Evolutionary conservation across 2,329 filamentous ascomycete genomes (phyloP).

Genomic region (Colletotrichum nymphaeae): DNA sequence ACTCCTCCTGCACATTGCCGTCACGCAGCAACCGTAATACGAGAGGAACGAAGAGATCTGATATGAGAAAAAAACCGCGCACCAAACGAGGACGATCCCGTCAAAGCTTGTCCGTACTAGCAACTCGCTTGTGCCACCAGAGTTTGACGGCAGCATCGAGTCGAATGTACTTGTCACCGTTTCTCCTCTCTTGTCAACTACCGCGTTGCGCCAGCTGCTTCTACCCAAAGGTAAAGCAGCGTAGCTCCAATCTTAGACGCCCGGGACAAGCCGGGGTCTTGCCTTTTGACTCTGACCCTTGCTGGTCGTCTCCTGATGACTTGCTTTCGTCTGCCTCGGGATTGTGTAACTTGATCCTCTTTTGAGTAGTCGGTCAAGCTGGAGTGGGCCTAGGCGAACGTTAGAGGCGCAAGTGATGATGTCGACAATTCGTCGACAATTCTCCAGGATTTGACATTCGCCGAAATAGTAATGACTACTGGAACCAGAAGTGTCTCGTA

Average conservation of each 20-base stretch:
- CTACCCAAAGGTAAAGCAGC: background rate
- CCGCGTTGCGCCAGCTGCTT: background rate
- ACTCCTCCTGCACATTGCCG: background rate
- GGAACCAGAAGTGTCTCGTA: background rate
- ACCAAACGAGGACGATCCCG: background rate
- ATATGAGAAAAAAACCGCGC: background rate
- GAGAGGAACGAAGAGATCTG: background rate
- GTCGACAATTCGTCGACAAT: slow-evolving; percentile 23
- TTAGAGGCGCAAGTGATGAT: slow-evolving; percentile 34
- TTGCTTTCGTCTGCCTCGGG: slow-evolving; percentile 23
- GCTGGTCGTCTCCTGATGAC: background rate
- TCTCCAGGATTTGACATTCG: background rate
- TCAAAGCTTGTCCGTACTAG: background rate
- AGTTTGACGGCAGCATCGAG: background rate
- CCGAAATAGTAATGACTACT: background rate
- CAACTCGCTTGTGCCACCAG: background rate
- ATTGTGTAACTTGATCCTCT: background rate
- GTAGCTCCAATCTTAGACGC: background rate
- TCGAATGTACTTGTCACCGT: slow-evolving; percentile 25
- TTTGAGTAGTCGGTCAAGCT: slow-evolving; percentile 16
- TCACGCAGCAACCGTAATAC: slow-evolving; percentile 1
- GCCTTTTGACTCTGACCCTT: background rate
- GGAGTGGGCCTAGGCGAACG: slow-evolving; percentile 18
- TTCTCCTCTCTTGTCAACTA: background rate
- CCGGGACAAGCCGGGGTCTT: background rate